phyloP scores from a whole-genome alignment of 208 protist genomes.

The Plasmodiophora brassicae region DNA sequence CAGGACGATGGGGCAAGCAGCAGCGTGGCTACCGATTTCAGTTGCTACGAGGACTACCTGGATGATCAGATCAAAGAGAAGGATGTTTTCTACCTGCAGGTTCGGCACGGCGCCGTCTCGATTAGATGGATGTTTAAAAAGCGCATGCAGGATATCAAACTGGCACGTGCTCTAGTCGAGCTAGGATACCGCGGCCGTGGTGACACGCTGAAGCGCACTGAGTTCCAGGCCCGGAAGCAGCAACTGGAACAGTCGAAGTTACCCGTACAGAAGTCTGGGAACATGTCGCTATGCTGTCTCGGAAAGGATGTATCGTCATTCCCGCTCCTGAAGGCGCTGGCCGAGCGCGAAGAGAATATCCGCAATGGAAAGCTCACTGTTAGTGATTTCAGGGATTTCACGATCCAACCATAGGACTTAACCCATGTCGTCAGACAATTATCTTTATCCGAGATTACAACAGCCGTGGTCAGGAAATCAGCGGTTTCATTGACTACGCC shows the following conservation, averaged over 20 bases:
- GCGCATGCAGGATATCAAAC: slow-evolving; percentile 69
- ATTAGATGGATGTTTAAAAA: too few species aligned
- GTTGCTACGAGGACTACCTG: slow-evolving; percentile 71
- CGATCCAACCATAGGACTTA: too few species aligned
- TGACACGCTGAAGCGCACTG: slow-evolving; percentile 68
- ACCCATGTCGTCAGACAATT: too few species aligned
- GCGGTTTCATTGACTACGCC: slow-evolving; percentile 92
- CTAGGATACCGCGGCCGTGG: slow-evolving; percentile 83
- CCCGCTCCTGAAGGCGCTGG: slow-evolving; percentile 84
- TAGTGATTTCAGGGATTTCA: too few species aligned
- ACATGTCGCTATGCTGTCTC: slow-evolving; percentile 66
- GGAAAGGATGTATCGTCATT: slow-evolving; percentile 74
- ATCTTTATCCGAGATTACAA: slow-evolving; percentile 91
- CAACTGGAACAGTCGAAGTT: slow-evolving; percentile 43
- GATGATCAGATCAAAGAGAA: slow-evolving; percentile 64
- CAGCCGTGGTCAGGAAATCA: slow-evolving; percentile 89
- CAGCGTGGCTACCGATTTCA: slow-evolving; percentile 48
- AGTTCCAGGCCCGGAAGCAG: slow-evolving; percentile 67
- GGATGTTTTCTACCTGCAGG: slow-evolving; percentile 70
- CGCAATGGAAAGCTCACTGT: slow-evolving; percentile 49
- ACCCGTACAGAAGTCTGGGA: background rate
- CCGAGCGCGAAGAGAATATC: slow-evolving; percentile 56
- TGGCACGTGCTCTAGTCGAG: slow-evolving; percentile 88
- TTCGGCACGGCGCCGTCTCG: slow-evolving; percentile 29
- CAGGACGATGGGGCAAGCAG: too few species aligned